phyloP scores from a whole-genome alignment of 2,329 filamentous ascomycete genomes.

The Hirsutella minnesotensis region DNA sequence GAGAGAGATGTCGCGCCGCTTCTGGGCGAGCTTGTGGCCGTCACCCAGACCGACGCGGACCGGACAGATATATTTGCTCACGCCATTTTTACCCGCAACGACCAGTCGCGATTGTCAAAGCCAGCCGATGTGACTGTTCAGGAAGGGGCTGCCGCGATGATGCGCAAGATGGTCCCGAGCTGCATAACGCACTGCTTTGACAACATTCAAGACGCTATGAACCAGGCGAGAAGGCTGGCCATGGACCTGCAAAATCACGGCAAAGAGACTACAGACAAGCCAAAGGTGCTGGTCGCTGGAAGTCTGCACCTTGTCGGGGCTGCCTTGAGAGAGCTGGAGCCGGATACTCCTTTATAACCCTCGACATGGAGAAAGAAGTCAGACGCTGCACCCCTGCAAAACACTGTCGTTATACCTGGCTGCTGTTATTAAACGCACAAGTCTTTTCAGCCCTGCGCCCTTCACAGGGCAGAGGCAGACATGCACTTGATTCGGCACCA shows the following conservation, averaged over 20 bases:
- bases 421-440: too few relatives aligned
- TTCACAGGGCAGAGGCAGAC: too few relatives aligned
- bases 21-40: conserved; percentile 48
- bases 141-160: conserved; percentile 47
- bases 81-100: conserved; percentile 74
- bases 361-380: not conserved
- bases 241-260: not conserved
- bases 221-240: conserved; percentile 34
- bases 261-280: conserved; percentile 15
- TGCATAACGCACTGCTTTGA: conserved; percentile 39
- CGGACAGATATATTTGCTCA: conserved; percentile 46
- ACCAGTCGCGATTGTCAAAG: conserved; percentile 19
- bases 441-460: too few relatives aligned
- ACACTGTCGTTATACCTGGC: too few relatives aligned
- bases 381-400: too few relatives aligned
- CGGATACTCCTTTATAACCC: conserved; percentile 22
- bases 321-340: conserved; percentile 58
- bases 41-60: conserved; percentile 29
- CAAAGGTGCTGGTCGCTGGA: conserved; percentile 60
- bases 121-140: conserved; percentile 49
- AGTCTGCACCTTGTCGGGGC: conserved; percentile 78
- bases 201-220: conserved; percentile 61
- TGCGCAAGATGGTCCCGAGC: conserved; percentile 41
- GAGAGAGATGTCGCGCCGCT: conserved; percentile 63
- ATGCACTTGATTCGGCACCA: too few relatives aligned